A percentile compares a stretch with the other conserved stretches of the same genome.
Evolutionary conservation across 345 rosid genomes (phyloP).

Genomic region (Adansonia digitata): DNA sequence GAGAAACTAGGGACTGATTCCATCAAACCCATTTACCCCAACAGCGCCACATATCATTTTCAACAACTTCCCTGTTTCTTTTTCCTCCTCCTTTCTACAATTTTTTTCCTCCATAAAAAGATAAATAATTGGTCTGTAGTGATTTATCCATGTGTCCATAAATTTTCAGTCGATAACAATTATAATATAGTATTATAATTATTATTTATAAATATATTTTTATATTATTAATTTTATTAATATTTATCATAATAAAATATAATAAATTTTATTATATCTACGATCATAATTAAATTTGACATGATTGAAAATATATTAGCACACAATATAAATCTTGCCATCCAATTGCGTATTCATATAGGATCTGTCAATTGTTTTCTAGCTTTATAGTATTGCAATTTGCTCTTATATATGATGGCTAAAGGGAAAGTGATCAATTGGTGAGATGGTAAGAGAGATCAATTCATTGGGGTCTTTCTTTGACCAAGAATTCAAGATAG

Average conservation of each 20-base stretch:
- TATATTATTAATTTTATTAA: too few species aligned
- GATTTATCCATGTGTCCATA: too few species aligned
- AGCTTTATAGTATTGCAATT: too few species aligned
- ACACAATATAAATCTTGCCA: not conserved
- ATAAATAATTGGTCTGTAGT: not conserved
- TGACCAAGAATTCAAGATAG: not conserved
- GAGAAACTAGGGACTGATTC: not conserved
- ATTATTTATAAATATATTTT: too few species aligned
- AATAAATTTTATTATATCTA: too few species aligned
- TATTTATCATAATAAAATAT: too few species aligned
- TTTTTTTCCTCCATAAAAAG: not conserved
- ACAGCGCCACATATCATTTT: not conserved
- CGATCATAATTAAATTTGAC: too few species aligned
- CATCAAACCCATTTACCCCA: not conserved
- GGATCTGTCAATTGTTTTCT: not conserved
- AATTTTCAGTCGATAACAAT: too few species aligned
- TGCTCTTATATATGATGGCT: not conserved
- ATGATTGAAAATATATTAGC: too few species aligned
- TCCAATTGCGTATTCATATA: not conserved
- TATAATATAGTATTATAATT: too few species aligned
- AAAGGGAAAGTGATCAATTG: not conserved
- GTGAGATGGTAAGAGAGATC: not conserved
- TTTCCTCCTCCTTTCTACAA: not conserved
- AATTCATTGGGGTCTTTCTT: not conserved
- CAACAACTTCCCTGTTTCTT: not conserved